phyloP scores from a whole-genome alignment of 1,284 basidiomycete genomes.

The Boletus smithii region DNA sequence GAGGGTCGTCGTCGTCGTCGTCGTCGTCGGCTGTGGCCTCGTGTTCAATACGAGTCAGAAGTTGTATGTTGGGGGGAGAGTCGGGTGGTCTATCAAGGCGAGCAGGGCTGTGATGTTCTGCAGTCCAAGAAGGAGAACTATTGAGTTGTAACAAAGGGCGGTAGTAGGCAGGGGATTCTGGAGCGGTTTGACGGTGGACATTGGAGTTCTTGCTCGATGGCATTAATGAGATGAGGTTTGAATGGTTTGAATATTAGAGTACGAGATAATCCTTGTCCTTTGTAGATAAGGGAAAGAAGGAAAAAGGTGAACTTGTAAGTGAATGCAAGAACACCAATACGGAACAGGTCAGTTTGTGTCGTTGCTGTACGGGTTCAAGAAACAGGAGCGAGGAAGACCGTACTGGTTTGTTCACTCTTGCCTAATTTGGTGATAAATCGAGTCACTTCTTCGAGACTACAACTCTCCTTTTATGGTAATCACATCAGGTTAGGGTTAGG shows the following conservation, averaged over 20 bases:
- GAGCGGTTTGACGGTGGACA: slow-evolving; percentile 22
- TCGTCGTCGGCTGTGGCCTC: slow-evolving; percentile 15
- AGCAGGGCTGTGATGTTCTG: slow-evolving; percentile 11
- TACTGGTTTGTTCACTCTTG: background rate
- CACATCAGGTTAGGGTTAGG: slow-evolving; percentile 1
- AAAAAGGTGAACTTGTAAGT: slow-evolving; percentile 30
- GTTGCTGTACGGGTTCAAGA: slow-evolving; percentile 24
- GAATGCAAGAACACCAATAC: slow-evolving; percentile 31
- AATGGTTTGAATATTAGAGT: slow-evolving; percentile 13
- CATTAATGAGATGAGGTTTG: slow-evolving; percentile 33
- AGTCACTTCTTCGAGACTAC: slow-evolving; percentile 17
- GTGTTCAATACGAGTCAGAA: slow-evolving; percentile 9
- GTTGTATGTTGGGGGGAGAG: slow-evolving; percentile 3
- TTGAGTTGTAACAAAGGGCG: slow-evolving; percentile 32
- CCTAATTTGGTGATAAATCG: slow-evolving; percentile 17
- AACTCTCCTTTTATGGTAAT: slow-evolving; percentile 19
- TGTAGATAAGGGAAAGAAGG: slow-evolving; percentile 15
- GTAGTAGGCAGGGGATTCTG: slow-evolving; percentile 19
- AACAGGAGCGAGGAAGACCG: slow-evolving; percentile 22
- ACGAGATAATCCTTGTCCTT: slow-evolving; percentile 18
- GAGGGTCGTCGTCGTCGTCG: slow-evolving; percentile 24
- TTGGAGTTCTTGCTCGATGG: slow-evolving; percentile 25
- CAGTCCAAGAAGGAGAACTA: slow-evolving; percentile 26
- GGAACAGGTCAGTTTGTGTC: slow-evolving; percentile 7
- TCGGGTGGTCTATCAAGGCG: slow-evolving; percentile 14